Evolutionary conservation across 768 basidiomycete species (phyloP), one percentile per base, ranked within the genome.

Genomic region (Cystofilobasidium ferigula): DNA sequence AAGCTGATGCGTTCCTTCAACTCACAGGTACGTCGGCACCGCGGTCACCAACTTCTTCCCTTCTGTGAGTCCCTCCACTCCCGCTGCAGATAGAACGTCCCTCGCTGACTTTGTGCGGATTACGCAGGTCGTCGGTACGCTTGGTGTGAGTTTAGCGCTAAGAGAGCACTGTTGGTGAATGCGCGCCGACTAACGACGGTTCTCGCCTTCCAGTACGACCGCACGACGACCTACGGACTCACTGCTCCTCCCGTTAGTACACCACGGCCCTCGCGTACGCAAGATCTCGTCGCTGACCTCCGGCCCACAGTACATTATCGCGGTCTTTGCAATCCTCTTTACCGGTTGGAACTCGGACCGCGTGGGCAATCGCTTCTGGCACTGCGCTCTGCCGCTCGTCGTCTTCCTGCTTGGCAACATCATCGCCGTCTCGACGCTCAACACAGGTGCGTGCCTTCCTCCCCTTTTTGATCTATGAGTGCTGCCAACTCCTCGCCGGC

Each of bases 31-130:
- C 64, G 72, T 74, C 42, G 71, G 71, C 36, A 73, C 73, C 8
- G 67, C 69, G 1, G 71, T 76, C 62, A 73, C 72, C 35, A 74
- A 73, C 69, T 76, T 76, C 68, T 76, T 74, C 72, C 72, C 73
- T 4, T 32, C 30, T 3, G 61, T 58, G 22, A 26, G 28, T 54
- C 35, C 1, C 8, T 24, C 18, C 28, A n/a, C 30, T 54, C 16
- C 18, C n/a, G 34, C 35, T 58, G 5, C 30, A 12, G 8, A 38
- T 62, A 71, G 51, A 74, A 71, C 51, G 70, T 69, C 67, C 72
- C 74, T 18, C 68, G 72, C 58, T 69, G 68, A 36, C 69, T 76
- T 56, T 53, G 72, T 73, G 56, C 36, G 38, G 59, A 20, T 34
- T 0, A 28, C 13, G 18, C 10, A 51, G 53, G 6, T 30, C 26